Percentiles rank a stretch among this genome's conserved stretches.
Evolutionary conservation across 345 rosid genomes (phyloP).

Genomic region (Ricinus communis): DNA sequence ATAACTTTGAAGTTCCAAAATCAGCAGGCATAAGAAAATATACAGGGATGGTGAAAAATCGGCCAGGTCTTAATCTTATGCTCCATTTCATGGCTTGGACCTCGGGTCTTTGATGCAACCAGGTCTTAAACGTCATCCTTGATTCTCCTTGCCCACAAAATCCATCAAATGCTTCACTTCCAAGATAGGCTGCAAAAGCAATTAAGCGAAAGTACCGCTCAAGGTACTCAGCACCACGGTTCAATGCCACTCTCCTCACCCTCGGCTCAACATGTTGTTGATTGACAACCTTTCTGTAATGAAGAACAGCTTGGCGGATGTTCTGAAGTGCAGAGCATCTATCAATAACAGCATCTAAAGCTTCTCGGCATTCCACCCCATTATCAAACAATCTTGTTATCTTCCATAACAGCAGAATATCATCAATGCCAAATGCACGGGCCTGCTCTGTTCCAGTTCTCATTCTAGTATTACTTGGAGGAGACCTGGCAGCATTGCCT

Average conservation of each 20-base stretch:
- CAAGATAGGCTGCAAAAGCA: constrained; percentile 97
- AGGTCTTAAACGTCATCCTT: constrained; percentile 77
- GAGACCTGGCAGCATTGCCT: constrained; percentile 39
- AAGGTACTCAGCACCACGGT: constrained; percentile 93
- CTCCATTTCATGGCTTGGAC: constrained; percentile 99
- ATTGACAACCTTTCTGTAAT: constrained; percentile 79
- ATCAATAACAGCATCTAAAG: constrained; percentile 87
- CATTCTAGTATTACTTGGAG: constrained; percentile 32
- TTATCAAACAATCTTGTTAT: constrained; percentile 90
- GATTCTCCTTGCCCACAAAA: constrained; percentile 75
- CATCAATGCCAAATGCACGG: constrained; percentile 84
- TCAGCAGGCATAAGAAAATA: constrained; percentile 22
- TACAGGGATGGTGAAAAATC: constrained; percentile 87
- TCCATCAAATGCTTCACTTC: constrained; percentile 91
- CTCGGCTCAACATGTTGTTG: constrained; percentile 93
- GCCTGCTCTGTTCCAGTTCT: constrained; percentile 49
- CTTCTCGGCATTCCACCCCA: constrained; percentile 89
- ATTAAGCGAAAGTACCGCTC: constrained; percentile 88
- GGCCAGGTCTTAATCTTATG: constrained; percentile 89
- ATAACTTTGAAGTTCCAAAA: constrained; percentile 2
- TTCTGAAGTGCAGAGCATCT: constrained; percentile 96
- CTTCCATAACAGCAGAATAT: constrained; percentile 80
- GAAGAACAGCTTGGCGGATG: constrained; percentile 90
- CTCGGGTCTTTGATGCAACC: constrained; percentile 90
- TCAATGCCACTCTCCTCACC: constrained; percentile 82